Evolutionary conservation across 1,284 basidiomycete genomes (phyloP), one percentile per base, ranked within the genome.

Genomic region (Apiotrichum akiyoshidainum): DNA sequence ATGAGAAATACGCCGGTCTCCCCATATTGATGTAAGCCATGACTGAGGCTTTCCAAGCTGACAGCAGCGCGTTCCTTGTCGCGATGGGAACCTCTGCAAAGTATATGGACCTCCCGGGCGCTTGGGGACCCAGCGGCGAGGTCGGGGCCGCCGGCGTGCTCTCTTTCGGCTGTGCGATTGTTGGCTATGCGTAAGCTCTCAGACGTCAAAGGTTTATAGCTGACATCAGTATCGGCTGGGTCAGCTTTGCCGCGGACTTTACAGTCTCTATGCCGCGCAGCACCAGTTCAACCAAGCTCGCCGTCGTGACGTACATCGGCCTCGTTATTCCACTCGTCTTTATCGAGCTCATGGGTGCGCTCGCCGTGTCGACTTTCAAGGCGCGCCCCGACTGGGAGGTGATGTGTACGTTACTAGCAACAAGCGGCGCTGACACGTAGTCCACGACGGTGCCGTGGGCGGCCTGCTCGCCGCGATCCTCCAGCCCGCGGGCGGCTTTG

Each of bases 301-400:
- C 79, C 62, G 42, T 60, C 46, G 66, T 65, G 51, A 79, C 75
- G n/a, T 69, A 75, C 73, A 14, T 52, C 66, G 58, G 70, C 60
- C 59, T 78, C 74, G 46, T 50, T 73, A 31, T 76, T 77, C 22
- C 69, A 73, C 12, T 84, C 80, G 63, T 81, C 78, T 17, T 81
- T 79, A 22, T 81, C 79, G 37, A 66, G 80, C 52, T 79, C 74
- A 42, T 79, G 80, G 31, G 80, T 22, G 61, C 64, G 0, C 33
- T 45, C 16, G 73, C 72, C 26, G 61, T 74, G 53, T 52, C 63
- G 12, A 60, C 77, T 5, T 68, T 78, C 50, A 65, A 57, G 1
- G 52, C 52, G 1, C 44, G 44, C 8, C 44, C 44, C 6, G 44
- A 45, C 44, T 45, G 44, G 44, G 44, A 45, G 21, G 44, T 26